Evolutionary conservation across 106 monocot genomes (phyloP), one percentile per base, ranked within the genome.

Genomic region (Xerophyta viscosa): DNA sequence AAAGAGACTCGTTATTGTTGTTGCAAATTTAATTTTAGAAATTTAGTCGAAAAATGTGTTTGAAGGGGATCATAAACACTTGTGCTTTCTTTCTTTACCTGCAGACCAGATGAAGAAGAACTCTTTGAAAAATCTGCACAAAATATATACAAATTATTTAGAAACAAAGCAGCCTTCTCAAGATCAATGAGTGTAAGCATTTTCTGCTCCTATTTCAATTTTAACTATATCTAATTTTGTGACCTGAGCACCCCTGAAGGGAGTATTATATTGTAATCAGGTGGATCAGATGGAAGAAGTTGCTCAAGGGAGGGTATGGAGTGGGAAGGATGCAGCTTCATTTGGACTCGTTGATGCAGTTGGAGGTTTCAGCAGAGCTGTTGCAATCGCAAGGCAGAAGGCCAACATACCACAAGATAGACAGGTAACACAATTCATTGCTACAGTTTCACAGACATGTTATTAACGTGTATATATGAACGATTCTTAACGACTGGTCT

Each of bases 221-320:
- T 8, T 17, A 44, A 3, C n/a, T 17, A 3, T 3, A 9, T 17
- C 14, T 44, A 44, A 14, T 44, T n/a, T n/a, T n/a, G n/a, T n/a
- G n/a, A 14, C n/a, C 15, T 44, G 3, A 8, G 7, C 9, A 44
- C 3, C 8, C n/a, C n/a, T n/a, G n/a, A 44, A 44, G 3, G 8
- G 17, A 30, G 44, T 24, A 8, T 29, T 49, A 20, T 26, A 63
- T 8, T 66, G 36, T 56, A 1, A 48, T 29, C 71, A 93, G 93
- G 56, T 81, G 29, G 90, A 98, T 63, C 60, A 90, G 56, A 98
- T 98, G 96, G 96, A 98, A 54, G 61, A 57, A 55, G 67, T 90
- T 68, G 96, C 96, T 18, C 96, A 98, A 74, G 96, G 96, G 36
- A 68, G 89, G 57, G 89, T 98, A 27, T 98, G 96, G 96, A 82